A percentile compares a stretch with the other conserved stretches of the same genome.
These are phyloP conservation scores for Laguncularia racemosa DNA, from an alignment of 345 rosid genomes.

Conservation along the genomic window DNA sequence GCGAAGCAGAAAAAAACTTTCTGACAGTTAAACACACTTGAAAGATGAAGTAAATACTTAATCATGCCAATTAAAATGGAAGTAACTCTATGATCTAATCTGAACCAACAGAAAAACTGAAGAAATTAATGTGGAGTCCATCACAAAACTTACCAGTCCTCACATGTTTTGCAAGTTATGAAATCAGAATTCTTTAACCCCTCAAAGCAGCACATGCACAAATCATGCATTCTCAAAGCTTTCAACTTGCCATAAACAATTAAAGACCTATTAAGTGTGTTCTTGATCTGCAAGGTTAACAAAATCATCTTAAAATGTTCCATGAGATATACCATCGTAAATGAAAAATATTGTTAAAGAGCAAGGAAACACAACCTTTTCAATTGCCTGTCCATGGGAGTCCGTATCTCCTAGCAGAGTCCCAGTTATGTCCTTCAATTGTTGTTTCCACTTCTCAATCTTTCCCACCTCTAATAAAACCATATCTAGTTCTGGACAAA, in stretches of 20 bases:
- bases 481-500: slow-evolving; percentile 43
- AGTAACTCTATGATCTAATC: neutral
- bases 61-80: neutral
- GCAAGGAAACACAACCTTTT: slow-evolving; percentile 32
- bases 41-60: neutral
- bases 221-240: slow-evolving; percentile 14
- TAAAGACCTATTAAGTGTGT: slow-evolving; percentile 40
- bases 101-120: neutral
- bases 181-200: slow-evolving; percentile 21
- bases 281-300: slow-evolving; percentile 37
- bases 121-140: neutral
- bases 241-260: slow-evolving; percentile 29
- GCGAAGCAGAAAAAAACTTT: too few relatives aligned
- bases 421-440: slow-evolving; percentile 23
- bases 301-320: slow-evolving; percentile 8
- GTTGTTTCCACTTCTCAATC: slow-evolving; percentile 53
- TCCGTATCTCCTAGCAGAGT: slow-evolving; percentile 22
- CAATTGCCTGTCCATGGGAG: slow-evolving; percentile 26
- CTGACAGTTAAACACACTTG: too few relatives aligned
- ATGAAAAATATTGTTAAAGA: neutral
- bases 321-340: neutral
- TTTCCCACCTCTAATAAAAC: slow-evolving; percentile 42
- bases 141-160: slow-evolving; percentile 45
- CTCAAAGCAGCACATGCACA: slow-evolving; percentile 35
- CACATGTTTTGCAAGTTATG: slow-evolving; percentile 39